Evolutionary conservation across 1,284 basidiomycete species (phyloP).

Genomic region (Porogramme epimiltina): DNA sequence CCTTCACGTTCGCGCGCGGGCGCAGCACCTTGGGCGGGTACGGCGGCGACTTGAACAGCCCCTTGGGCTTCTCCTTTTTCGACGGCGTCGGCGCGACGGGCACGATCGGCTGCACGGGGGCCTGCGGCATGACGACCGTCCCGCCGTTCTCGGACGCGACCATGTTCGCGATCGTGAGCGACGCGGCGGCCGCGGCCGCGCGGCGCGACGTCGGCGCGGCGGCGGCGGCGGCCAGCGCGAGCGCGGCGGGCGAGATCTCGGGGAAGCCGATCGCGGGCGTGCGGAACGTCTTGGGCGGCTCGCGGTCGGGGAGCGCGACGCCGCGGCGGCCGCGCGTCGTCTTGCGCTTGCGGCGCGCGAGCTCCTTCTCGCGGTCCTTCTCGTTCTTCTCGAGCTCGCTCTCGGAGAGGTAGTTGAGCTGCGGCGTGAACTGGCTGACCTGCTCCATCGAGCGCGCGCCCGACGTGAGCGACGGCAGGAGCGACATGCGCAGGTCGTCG

Average conservation of each 20-base stretch:
- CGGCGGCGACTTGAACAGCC: conserved; percentile 71
- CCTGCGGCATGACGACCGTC: conserved; percentile 48
- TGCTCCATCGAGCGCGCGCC: conserved; percentile 75
- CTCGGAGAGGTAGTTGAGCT: conserved; percentile 87
- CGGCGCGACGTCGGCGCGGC: conserved; percentile 71
- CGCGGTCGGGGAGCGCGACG: conserved; percentile 90
- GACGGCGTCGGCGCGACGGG: conserved; percentile 34
- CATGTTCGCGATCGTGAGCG: conserved; percentile 80
- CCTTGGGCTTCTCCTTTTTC: conserved; percentile 72
- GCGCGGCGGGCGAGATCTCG: conserved; percentile 68
- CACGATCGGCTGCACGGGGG: conserved; percentile 46
- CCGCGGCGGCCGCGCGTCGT: conserved; percentile 89
- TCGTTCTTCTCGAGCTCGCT: conserved; percentile 89
- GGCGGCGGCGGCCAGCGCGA: conserved; percentile 63
- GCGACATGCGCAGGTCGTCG: conserved; percentile 89
- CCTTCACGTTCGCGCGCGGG: conserved; percentile 56
- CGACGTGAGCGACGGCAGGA: conserved; percentile 79
- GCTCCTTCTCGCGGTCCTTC: conserved; percentile 92
- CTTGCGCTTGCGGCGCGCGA: conserved; percentile 82
- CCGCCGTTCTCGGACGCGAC: conserved; percentile 81
- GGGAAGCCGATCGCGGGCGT: conserved; percentile 86
- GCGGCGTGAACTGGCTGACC: conserved; percentile 82
- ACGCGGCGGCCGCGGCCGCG: conserved; percentile 85
- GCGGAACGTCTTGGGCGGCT: conserved; percentile 89
- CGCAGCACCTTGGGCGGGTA: conserved; percentile 57